A percentile compares a stretch with the other conserved stretches of the same genome.
These are phyloP conservation scores for Aegilops umbellulata DNA, from an alignment of 176 grass and related monocot species.

Conservation along the genomic window DNA sequence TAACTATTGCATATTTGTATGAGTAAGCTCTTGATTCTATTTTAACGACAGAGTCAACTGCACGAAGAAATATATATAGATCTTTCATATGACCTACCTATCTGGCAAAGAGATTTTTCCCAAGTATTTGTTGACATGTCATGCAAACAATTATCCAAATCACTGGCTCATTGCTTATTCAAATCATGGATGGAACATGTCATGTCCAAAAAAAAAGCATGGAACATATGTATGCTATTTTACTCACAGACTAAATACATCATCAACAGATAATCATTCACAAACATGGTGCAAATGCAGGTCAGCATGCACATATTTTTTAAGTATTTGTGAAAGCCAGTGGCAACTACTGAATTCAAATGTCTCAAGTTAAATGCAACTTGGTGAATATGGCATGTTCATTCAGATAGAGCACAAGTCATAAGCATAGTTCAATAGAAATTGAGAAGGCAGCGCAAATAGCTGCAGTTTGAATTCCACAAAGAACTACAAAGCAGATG, in stretches of 20 bases:
- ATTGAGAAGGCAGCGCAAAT: background rate
- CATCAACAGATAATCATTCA: background rate
- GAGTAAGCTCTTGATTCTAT: background rate
- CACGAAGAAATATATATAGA: background rate
- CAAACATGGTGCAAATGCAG: background rate
- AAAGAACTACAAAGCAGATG: background rate
- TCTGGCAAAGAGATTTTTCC: background rate
- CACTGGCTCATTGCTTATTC: background rate
- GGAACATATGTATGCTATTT: background rate
- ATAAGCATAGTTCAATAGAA: background rate
- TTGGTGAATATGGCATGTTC: no score
- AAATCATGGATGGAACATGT: background rate
- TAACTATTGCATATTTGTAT: background rate
- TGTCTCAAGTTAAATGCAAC: no score
- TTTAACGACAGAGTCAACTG: background rate
- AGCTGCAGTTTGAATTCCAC: background rate
- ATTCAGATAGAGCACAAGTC: no score
- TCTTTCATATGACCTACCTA: background rate
- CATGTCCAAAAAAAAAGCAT: background rate
- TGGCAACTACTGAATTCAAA: background rate
- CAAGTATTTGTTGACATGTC: background rate
- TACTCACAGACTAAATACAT: background rate
- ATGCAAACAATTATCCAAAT: background rate
- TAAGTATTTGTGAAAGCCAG: background rate
- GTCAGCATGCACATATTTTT: background rate